Evolutionary conservation across 2,329 filamentous ascomycete species (phyloP).

Genomic region (Lecanicillium sp.): DNA sequence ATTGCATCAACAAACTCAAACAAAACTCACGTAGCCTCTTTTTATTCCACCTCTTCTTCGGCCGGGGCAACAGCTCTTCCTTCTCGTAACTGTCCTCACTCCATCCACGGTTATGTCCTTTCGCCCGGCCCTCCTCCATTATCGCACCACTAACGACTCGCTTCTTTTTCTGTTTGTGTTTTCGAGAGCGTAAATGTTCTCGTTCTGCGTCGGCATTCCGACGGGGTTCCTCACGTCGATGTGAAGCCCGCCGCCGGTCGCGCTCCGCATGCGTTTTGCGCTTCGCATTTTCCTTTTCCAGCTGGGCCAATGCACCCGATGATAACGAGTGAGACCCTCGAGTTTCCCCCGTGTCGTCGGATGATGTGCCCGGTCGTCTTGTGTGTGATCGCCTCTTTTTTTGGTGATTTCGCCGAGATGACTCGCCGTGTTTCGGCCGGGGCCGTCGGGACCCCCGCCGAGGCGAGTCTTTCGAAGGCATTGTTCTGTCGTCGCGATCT

Average conservation of each 20-base stretch:
- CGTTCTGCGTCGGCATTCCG: constrained; percentile 8
- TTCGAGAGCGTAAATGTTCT: constrained; percentile 22
- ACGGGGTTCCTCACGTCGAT: constrained; percentile 8
- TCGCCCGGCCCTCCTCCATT: constrained; percentile 53
- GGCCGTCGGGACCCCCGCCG: constrained; percentile 22
- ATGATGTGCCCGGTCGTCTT: constrained; percentile 22
- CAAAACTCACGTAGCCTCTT: constrained; percentile 53
- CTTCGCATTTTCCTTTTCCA: constrained; percentile 51
- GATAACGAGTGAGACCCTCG: constrained; percentile 27
- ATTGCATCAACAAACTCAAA: not conserved
- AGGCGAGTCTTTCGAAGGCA: constrained; percentile 27
- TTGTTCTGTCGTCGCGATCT: constrained; percentile 12
- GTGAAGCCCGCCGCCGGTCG: constrained; percentile 24
- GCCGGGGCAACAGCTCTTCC: constrained; percentile 37
- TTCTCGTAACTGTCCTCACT: constrained; percentile 39
- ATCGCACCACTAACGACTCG: constrained; percentile 64
- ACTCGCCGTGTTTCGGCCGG: constrained; percentile 20
- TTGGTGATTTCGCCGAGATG: constrained; percentile 25
- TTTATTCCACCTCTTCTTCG: constrained; percentile 39
- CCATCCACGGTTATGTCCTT: constrained; percentile 30
- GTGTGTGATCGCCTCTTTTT: constrained; percentile 26
- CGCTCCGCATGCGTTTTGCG: constrained; percentile 37
- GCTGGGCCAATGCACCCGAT: constrained; percentile 53
- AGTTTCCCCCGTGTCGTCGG: constrained; percentile 23
- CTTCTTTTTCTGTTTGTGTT: constrained; percentile 39